Percentiles rank a stretch among this genome's conserved stretches.
These are phyloP conservation scores for Lachnellula subtilissima DNA, from an alignment of 2,329 filamentous ascomycete species.

Conservation along the genomic window DNA sequence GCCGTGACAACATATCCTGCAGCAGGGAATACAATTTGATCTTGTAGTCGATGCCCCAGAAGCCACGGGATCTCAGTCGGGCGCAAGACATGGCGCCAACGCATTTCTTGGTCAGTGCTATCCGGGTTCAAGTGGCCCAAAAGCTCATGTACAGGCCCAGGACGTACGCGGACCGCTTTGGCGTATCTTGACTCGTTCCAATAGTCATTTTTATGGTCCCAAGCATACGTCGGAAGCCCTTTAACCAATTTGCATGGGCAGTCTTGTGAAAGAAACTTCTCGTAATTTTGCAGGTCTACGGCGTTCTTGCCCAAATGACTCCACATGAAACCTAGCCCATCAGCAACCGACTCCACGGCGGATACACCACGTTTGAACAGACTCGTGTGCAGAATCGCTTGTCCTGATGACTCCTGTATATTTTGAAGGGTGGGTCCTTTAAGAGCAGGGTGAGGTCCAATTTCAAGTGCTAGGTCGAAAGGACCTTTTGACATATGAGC, in stretches of 20 bases:
- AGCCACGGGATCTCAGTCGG: constrained; percentile 39
- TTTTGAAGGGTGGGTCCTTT: constrained; percentile 9
- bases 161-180: no score
- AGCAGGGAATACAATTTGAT: constrained; percentile 38
- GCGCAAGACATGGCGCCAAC: constrained; percentile 15
- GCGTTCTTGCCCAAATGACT: constrained; percentile 1
- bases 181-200: no score
- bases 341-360: constrained; percentile 3
- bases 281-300: not conserved
- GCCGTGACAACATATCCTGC: constrained; percentile 47
- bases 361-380: not conserved
- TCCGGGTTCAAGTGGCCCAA: constrained; percentile 3
- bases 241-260: not conserved
- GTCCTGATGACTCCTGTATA: constrained; percentile 1
- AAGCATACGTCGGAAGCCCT: constrained; percentile 16
- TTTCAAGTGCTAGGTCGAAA: constrained; percentile 11
- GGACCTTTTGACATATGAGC: constrained; percentile 4
- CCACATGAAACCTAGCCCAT: constrained; percentile 6
- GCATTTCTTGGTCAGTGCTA: constrained; percentile 5
- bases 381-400: constrained; percentile 7
- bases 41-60: constrained; percentile 38
- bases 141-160: no score
- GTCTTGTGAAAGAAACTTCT: not conserved
- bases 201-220: no score
- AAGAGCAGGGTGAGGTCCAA: constrained; percentile 11